Conservation (phyloP, 2,329 filamentous ascomycete genomes). For the Colletotrichum tanaceti region DNA sequence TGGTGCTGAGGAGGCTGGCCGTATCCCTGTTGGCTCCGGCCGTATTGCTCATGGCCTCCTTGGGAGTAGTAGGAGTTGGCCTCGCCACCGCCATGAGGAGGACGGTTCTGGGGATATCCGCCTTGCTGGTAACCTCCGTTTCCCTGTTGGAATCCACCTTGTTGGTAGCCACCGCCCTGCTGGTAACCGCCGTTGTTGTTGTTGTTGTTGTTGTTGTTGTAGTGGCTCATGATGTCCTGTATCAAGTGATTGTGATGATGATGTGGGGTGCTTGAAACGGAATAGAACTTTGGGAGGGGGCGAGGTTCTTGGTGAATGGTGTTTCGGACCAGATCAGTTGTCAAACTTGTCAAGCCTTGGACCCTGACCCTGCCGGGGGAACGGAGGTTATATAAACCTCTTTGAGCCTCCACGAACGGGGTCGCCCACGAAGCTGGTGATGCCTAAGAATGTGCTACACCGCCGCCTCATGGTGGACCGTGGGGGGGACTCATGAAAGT, state of each 20-base stretch:
- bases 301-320: constrained; percentile 4
- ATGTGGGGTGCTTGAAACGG: not conserved
- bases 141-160: constrained; percentile 20
- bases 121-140: constrained; percentile 21
- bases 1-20: constrained; percentile 35
- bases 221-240: constrained; percentile 34
- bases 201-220: constrained; percentile 33
- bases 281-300: not conserved
- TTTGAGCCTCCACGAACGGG: constrained; percentile 24
- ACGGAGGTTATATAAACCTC: constrained; percentile 32
- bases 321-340: constrained; percentile 3
- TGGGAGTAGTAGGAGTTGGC: constrained; percentile 36
- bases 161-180: constrained; percentile 15
- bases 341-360: no score
- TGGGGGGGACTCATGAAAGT: constrained; percentile 37
- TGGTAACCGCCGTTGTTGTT: constrained; percentile 26
- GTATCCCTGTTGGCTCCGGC: constrained; percentile 28
- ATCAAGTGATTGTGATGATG: not conserved
- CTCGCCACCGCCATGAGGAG: constrained; percentile 14
- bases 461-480: constrained; percentile 36
- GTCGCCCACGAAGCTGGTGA: constrained; percentile 34
- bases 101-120: constrained; percentile 18
- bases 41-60: constrained; percentile 11
- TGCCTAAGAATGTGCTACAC: constrained; percentile 35
- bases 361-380: constrained; percentile 30